A percentile compares a stretch with the other conserved stretches of the same genome.
Conservation (phyloP, 2,329 filamentous ascomycete genomes). For the Cladosporium cucumerinum region DNA sequence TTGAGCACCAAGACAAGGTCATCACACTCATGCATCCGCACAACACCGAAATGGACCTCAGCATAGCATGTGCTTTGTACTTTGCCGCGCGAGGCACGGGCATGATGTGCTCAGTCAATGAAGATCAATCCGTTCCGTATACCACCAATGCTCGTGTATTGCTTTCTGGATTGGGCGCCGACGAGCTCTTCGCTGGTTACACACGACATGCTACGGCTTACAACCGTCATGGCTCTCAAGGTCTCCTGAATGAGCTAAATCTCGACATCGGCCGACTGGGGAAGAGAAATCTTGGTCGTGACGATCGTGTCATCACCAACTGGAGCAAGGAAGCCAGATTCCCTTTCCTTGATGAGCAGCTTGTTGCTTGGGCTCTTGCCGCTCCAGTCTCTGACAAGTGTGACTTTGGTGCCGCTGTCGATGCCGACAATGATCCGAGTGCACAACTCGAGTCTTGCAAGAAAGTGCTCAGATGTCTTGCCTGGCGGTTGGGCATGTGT, state of each 20-base stretch:
- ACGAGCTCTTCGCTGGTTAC: conserved; percentile 95
- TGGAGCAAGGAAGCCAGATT: conserved; percentile 89
- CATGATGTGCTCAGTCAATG: conserved; percentile 17
- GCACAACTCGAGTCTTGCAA: conserved; percentile 70
- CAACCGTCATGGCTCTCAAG: conserved; percentile 62
- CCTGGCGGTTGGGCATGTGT: conserved; percentile 68
- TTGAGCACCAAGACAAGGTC: conserved; percentile 65
- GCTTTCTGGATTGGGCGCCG: conserved; percentile 87
- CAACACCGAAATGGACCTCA: conserved; percentile 98
- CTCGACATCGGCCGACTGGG: conserved; percentile 83
- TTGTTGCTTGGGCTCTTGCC: conserved; percentile 76
- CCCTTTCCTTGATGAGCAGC: conserved; percentile 81
- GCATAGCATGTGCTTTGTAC: conserved; percentile 89
- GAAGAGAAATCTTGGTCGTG: conserved; percentile 89
- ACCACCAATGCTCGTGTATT: conserved; percentile 74
- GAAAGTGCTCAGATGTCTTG: conserved; percentile 72
- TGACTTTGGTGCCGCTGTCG: conserved; percentile 58
- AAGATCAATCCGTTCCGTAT: conserved; percentile 43
- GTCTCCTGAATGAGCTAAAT: conserved; percentile 75
- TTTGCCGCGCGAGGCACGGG: conserved; percentile 76
- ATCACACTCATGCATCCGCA: conserved; percentile 83
- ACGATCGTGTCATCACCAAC: conserved; percentile 85
- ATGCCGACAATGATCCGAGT: conserved; percentile 25
- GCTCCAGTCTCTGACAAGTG: conserved; percentile 81
- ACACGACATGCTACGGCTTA: conserved; percentile 78